Conservation (phyloP, 257 asterid species). For the Datura wrightii region DNA sequence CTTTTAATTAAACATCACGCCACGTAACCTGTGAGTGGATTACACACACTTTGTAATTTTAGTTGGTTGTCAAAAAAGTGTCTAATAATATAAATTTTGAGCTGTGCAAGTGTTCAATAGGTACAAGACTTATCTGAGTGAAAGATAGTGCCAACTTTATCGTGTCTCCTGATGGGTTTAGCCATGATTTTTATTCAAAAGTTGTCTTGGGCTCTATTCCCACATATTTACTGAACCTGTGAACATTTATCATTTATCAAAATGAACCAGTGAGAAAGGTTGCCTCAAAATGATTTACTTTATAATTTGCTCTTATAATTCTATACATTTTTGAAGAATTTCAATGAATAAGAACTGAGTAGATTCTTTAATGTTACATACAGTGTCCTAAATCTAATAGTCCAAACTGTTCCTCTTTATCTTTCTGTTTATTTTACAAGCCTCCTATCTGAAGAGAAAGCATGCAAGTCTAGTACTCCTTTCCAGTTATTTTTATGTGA, state of each 20-base stretch:
- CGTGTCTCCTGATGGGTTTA: no score
- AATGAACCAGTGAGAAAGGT: background rate
- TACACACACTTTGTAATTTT: no score
- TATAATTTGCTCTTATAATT: background rate
- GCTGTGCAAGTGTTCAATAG: no score
- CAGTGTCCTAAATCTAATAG: background rate
- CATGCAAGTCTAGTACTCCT: slow-evolving; percentile 23
- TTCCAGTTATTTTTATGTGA: background rate
- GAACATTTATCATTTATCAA: slow-evolving; percentile 12
- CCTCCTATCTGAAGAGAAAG: slow-evolving; percentile 3
- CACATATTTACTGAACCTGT: background rate
- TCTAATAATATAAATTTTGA: no score
- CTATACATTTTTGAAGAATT: slow-evolving; percentile 6
- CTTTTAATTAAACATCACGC: no score
- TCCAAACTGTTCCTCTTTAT: background rate
- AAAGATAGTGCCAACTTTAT: no score
- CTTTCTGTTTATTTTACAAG: background rate
- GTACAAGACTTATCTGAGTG: no score
- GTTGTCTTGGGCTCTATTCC: background rate
- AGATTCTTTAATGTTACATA: slow-evolving; percentile 14
- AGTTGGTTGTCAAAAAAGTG: no score
- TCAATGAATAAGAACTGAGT: background rate
- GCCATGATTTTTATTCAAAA: background rate
- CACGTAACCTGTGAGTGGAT: no score
- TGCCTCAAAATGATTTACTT: background rate